phyloP scores from a whole-genome alignment of 768 basidiomycete genomes.

The Podaxis sp. region DNA sequence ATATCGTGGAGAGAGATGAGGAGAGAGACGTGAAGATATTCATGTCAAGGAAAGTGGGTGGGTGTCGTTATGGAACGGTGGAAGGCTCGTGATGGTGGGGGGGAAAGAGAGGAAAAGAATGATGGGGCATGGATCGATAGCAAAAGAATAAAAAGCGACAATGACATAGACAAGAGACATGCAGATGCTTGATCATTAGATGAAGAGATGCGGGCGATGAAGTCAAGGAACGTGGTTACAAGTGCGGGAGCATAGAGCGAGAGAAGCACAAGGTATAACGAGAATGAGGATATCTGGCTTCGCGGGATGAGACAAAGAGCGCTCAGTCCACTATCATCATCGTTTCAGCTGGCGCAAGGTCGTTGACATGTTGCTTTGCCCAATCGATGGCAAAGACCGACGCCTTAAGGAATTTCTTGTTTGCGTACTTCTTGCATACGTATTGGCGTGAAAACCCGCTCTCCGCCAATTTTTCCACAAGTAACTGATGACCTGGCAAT shows the following conservation, averaged over 20 bases:
- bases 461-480: slow-evolving; percentile 82
- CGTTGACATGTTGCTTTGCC: slow-evolving; percentile 54
- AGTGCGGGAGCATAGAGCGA: neutral
- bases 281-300: slow-evolving; percentile 12
- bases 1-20: slow-evolving; percentile 14
- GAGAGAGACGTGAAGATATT: slow-evolving; percentile 25
- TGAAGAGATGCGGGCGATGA: slow-evolving; percentile 14
- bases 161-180: slow-evolving; percentile 18
- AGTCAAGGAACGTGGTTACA: slow-evolving; percentile 11
- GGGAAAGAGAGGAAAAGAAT: slow-evolving; percentile 8
- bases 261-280: slow-evolving; percentile 2
- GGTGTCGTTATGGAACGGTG: slow-evolving; percentile 17
- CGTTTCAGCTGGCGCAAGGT: slow-evolving; percentile 34
- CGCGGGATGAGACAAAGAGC: slow-evolving; percentile 1
- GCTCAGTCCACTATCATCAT: slow-evolving; percentile 48
- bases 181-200: slow-evolving; percentile 17
- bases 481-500: slow-evolving; percentile 72
- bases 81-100: neutral
- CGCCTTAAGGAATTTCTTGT: slow-evolving; percentile 97
- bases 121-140: slow-evolving; percentile 16
- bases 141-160: slow-evolving; percentile 15
- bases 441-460: slow-evolving; percentile 80
- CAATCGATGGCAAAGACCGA: slow-evolving; percentile 75
- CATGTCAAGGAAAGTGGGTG: slow-evolving; percentile 22
- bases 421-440: slow-evolving; percentile 94